A percentile compares a stretch with the other conserved stretches of the same genome.
These are phyloP conservation scores for Aspergillus phoenicis DNA, from an alignment of 2,329 filamentous ascomycete species.

Conservation along the genomic window DNA sequence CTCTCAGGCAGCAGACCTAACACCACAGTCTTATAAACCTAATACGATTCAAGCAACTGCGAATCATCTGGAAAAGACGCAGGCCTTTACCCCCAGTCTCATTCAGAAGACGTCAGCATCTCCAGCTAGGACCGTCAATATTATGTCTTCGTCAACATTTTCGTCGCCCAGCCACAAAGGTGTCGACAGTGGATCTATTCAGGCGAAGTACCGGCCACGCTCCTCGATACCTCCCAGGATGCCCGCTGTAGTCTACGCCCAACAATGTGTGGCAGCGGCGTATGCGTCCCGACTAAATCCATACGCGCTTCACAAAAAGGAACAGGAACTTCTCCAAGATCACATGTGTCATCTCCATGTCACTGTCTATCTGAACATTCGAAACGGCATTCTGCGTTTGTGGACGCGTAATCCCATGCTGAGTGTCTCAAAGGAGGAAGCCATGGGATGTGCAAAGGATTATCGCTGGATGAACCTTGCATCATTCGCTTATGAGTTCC, in stretches of 20 bases:
- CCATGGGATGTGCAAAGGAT: slow-evolving; percentile 86
- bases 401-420: slow-evolving; percentile 88
- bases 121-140: slow-evolving; percentile 26
- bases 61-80: slow-evolving; percentile 27
- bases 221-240: slow-evolving; percentile 82
- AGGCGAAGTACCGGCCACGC: slow-evolving; percentile 65
- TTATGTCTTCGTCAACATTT: slow-evolving; percentile 17
- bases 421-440: slow-evolving; percentile 79
- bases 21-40: slow-evolving; percentile 13
- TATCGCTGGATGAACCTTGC: slow-evolving; percentile 86
- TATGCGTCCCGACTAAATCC: slow-evolving; percentile 88
- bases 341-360: slow-evolving; percentile 87
- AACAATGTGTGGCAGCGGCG: slow-evolving; percentile 85
- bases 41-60: slow-evolving; percentile 28
- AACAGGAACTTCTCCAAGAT: slow-evolving; percentile 77
- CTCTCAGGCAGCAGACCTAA: slow-evolving; percentile 18
- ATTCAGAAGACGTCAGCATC: slow-evolving; percentile 30
- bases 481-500: slow-evolving; percentile 87
- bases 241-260: slow-evolving; percentile 76
- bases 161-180: slow-evolving; percentile 21
- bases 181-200: slow-evolving; percentile 32
- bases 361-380: slow-evolving; percentile 92
- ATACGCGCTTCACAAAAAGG: slow-evolving; percentile 80
- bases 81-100: slow-evolving; percentile 29
- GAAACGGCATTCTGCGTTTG: slow-evolving; percentile 87